Evolutionary conservation across 768 basidiomycete genomes (phyloP).

Genomic region (Lentinus tigrinus): DNA sequence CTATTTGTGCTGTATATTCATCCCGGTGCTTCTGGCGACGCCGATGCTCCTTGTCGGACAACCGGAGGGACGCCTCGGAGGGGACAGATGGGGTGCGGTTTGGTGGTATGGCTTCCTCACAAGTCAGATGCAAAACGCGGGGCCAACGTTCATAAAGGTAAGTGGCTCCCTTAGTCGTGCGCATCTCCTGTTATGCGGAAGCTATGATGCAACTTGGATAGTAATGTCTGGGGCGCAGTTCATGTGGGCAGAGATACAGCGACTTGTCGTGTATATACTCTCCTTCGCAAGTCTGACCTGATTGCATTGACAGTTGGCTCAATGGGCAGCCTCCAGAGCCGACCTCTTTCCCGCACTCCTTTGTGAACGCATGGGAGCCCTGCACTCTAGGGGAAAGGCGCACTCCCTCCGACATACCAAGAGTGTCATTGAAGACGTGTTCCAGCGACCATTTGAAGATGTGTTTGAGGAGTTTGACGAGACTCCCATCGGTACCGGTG

Average conservation of each 20-base stretch:
- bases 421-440: conserved; percentile 77
- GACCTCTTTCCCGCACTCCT: conserved; percentile 89
- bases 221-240: background rate
- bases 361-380: conserved; percentile 78
- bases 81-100: conserved; percentile 88
- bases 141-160: conserved; percentile 97
- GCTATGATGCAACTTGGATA: background rate
- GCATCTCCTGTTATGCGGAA: too few species aligned
- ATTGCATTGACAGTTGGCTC: conserved; percentile 66
- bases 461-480: conserved; percentile 91
- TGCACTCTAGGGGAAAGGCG: conserved; percentile 85
- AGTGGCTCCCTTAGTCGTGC: conserved; percentile 15
- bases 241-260: too few species aligned
- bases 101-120: conserved; percentile 98
- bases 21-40: conserved; percentile 79
- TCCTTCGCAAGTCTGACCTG: background rate
- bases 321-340: conserved; percentile 96
- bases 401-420: conserved; percentile 83
- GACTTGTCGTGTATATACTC: too few species aligned
- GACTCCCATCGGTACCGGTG: conserved; percentile 91
- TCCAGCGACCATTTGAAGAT: conserved; percentile 78
- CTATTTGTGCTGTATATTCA: conserved; percentile 78
- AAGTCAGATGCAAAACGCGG: conserved; percentile 87
- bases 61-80: conserved; percentile 52
- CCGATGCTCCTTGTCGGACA: conserved; percentile 81